These are phyloP conservation scores for Dendrobium nobile DNA, from an alignment of 106 monocot species.

Conservation along the genomic window DNA sequence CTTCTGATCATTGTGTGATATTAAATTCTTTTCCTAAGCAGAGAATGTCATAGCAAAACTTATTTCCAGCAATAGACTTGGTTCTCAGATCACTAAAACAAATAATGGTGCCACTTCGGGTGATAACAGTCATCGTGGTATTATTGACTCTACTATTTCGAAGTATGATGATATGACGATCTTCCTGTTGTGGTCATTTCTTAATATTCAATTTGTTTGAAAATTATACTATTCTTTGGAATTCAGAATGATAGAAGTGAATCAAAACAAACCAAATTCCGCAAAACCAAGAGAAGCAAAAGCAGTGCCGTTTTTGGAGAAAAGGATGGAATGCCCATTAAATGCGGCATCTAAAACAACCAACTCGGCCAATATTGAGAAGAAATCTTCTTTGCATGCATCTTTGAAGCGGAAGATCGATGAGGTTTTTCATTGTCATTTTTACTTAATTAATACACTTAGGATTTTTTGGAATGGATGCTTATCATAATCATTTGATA, in stretches of 20 bases:
- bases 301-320: slow-evolving; percentile 14
- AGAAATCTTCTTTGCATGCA: slow-evolving; percentile 22
- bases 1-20: background rate
- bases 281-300: slow-evolving; percentile 21
- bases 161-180: slow-evolving; percentile 2
- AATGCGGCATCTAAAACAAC: slow-evolving; percentile 16
- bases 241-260: slow-evolving; percentile 25
- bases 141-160: background rate
- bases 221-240: background rate
- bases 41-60: background rate
- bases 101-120: background rate
- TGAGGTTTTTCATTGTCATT: slow-evolving; percentile 32
- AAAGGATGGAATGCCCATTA: slow-evolving; percentile 15
- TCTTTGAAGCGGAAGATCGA: slow-evolving; percentile 57
- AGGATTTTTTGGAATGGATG: background rate
- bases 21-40: background rate
- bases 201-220: background rate
- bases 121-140: background rate
- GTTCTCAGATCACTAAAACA: background rate
- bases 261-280: slow-evolving; percentile 19
- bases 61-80: background rate
- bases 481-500: background rate
- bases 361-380: slow-evolving; percentile 20
- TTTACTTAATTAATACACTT: background rate
- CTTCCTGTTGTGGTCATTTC: background rate